Conservation (phyloP, 495 filamentous ascomycete genomes). For the Penicillium turbatum region DNA sequence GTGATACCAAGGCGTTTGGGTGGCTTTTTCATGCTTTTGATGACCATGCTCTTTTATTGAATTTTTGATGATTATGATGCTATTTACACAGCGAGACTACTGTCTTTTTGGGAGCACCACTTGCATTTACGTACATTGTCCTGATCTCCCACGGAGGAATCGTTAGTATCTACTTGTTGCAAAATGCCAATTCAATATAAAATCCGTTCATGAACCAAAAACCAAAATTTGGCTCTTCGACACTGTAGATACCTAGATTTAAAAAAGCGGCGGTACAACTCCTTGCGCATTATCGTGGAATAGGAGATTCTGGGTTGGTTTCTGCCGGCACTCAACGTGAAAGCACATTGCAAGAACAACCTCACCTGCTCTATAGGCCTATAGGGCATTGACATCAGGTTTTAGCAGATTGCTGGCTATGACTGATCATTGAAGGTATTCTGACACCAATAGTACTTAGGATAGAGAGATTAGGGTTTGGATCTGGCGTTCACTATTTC, state of each 20-base stretch:
- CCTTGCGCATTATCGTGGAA: no score
- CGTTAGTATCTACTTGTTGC: not conserved
- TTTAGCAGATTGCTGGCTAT: no score
- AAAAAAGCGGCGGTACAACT: no score
- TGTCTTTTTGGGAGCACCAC: not conserved
- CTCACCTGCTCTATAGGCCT: no score
- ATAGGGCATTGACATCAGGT: no score
- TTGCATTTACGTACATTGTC: conserved; percentile 2
- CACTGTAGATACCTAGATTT: no score
- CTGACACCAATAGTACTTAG: no score
- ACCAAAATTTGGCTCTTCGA: not conserved
- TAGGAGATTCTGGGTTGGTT: no score
- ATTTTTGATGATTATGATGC: conserved; percentile 13
- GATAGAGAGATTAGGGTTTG: no score
- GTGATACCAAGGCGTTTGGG: conserved; percentile 26
- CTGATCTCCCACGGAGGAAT: not conserved
- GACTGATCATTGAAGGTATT: no score
- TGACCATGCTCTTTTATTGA: conserved; percentile 6
- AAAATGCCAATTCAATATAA: not conserved
- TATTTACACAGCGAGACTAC: not conserved
- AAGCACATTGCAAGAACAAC: no score
- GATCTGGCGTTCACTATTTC: not conserved
- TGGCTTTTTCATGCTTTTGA: conserved; percentile 11
- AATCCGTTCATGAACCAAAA: not conserved
- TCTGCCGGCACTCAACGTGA: no score